Conservation (phyloP, 148 eudicot genomes). For the Fallopia convolvulus region DNA sequence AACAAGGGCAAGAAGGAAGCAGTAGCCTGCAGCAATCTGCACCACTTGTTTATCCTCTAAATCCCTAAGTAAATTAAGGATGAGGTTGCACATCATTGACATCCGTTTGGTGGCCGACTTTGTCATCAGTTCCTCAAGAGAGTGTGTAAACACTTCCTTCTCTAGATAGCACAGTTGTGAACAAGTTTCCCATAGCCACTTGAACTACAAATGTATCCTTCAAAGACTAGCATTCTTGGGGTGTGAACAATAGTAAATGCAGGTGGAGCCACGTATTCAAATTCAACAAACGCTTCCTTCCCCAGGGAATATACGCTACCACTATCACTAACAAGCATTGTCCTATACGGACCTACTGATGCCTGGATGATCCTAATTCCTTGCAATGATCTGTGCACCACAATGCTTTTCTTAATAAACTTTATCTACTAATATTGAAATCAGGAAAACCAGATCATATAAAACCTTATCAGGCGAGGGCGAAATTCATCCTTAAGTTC, state of each 20-base stretch:
- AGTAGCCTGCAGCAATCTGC: slow-evolving; percentile 86
- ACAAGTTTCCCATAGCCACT: slow-evolving; percentile 89
- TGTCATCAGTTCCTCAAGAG: slow-evolving; percentile 76
- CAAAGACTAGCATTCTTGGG: slow-evolving; percentile 63
- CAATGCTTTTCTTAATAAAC: slow-evolving; percentile 17
- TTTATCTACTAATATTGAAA: neutral
- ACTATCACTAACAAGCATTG: slow-evolving; percentile 72
- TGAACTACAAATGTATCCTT: slow-evolving; percentile 87
- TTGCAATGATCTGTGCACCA: slow-evolving; percentile 65
- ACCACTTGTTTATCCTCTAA: slow-evolving; percentile 78
- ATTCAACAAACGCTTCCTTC: slow-evolving; percentile 77
- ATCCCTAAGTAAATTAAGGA: slow-evolving; percentile 65
- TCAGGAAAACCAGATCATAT: neutral
- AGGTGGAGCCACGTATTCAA: slow-evolving; percentile 32
- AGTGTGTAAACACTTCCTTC: slow-evolving; percentile 89
- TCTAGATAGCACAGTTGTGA: slow-evolving; percentile 82
- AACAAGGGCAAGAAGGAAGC: slow-evolving; percentile 87
- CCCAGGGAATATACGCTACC: slow-evolving; percentile 84
- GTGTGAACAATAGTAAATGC: slow-evolving; percentile 29
- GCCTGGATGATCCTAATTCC: slow-evolving; percentile 92
- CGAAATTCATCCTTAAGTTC: slow-evolving; percentile 50
- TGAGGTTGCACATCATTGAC: slow-evolving; percentile 58
- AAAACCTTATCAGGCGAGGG: slow-evolving; percentile 70
- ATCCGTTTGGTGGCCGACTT: slow-evolving; percentile 78
- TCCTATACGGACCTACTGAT: slow-evolving; percentile 67